Conservation (phyloP, 2,329 filamentous ascomycete species). For the Aspergillus transmontanensis region DNA sequence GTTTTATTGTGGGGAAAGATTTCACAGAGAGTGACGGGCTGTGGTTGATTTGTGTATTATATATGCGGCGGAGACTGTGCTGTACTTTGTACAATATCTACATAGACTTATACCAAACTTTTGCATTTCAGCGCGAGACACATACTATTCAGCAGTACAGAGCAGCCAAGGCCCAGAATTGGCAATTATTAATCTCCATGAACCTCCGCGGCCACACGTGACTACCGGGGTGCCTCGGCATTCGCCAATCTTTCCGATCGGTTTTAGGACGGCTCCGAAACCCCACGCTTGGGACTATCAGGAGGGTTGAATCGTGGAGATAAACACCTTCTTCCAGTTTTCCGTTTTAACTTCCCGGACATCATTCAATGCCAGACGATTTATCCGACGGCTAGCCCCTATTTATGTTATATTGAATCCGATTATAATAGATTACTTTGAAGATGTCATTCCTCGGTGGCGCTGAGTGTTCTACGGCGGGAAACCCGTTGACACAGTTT, state of each 20-base stretch:
- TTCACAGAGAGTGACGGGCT: not conserved
- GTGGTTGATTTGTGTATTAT: slow-evolving; percentile 6
- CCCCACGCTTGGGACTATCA: slow-evolving; percentile 27
- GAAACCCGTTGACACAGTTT: slow-evolving; percentile 95
- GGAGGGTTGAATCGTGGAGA: slow-evolving; percentile 7
- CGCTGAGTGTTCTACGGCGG: slow-evolving; percentile 93
- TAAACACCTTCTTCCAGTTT: slow-evolving; percentile 6
- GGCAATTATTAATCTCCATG: slow-evolving; percentile 1
- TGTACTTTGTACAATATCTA: slow-evolving; percentile 9
- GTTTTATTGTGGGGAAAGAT: not conserved
- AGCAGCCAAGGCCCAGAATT: not conserved
- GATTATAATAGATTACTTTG: not conserved
- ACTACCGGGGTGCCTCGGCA: slow-evolving; percentile 26
- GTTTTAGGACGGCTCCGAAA: slow-evolving; percentile 22
- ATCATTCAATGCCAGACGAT: not conserved
- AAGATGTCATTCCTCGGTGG: slow-evolving; percentile 94
- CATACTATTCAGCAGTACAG: not conserved
- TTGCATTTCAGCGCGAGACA: not conserved
- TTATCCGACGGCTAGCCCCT: not conserved
- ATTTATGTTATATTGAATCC: not conserved
- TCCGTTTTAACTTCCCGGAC: not conserved
- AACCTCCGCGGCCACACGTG: slow-evolving; percentile 19
- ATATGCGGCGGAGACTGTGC: slow-evolving; percentile 1
- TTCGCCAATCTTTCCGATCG: slow-evolving; percentile 19
- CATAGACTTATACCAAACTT: not conserved